Percentiles rank a stretch among this genome's conserved stretches.
These are phyloP conservation scores for Apiotrichum sp. DNA, from an alignment of 1,284 basidiomycete species.

Conservation along the genomic window DNA sequence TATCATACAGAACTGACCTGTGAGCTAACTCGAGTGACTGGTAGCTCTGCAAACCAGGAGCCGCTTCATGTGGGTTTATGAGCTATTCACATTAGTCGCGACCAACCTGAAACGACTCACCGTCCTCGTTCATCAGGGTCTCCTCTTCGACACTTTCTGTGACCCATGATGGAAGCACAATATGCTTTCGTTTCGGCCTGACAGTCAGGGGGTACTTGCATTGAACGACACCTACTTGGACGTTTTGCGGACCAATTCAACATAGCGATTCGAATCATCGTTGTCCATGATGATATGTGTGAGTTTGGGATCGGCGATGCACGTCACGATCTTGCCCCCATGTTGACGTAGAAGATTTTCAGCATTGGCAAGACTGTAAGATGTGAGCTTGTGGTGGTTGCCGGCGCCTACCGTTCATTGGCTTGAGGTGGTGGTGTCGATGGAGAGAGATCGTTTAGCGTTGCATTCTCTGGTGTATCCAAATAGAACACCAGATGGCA, in stretches of 20 bases:
- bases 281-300: slow-evolving; percentile 75
- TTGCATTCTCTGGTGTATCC: slow-evolving; percentile 69
- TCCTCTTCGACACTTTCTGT: slow-evolving; percentile 69
- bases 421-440: slow-evolving; percentile 50
- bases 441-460: slow-evolving; percentile 56
- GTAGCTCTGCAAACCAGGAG: too few relatives aligned
- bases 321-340: slow-evolving; percentile 61
- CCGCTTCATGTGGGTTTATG: slow-evolving; percentile 9
- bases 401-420: slow-evolving; percentile 50
- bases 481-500: slow-evolving; percentile 79
- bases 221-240: slow-evolving; percentile 53
- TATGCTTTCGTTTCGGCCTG: slow-evolving; percentile 69
- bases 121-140: slow-evolving; percentile 68
- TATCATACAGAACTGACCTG: too few relatives aligned
- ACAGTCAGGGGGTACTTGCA: not conserved
- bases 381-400: not conserved
- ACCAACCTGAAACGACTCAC: slow-evolving; percentile 18
- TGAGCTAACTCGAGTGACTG: too few relatives aligned
- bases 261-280: slow-evolving; percentile 52
- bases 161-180: slow-evolving; percentile 70
- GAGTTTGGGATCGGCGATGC: slow-evolving; percentile 64
- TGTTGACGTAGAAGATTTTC: slow-evolving; percentile 56
- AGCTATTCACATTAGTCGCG: slow-evolving; percentile 1
- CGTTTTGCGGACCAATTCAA: slow-evolving; percentile 63
- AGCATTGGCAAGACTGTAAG: slow-evolving; percentile 53